A percentile compares a stretch with the other conserved stretches of the same genome.
Conservation (phyloP, 192 early-diverging fungal genomes). For the Podila verticillata region DNA sequence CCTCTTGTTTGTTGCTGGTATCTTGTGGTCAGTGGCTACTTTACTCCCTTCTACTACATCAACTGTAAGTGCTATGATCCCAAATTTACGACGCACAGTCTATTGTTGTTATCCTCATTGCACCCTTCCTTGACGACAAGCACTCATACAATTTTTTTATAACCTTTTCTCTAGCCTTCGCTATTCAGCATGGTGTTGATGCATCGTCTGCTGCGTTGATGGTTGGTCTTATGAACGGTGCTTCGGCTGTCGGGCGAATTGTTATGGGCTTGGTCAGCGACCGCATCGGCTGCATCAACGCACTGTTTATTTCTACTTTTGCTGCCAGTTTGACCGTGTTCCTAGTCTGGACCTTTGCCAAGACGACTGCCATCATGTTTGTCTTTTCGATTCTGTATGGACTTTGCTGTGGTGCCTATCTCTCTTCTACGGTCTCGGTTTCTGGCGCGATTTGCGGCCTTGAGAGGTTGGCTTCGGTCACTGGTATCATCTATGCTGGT, state of each 20-base stretch:
- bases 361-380: constrained; percentile 41
- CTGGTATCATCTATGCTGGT: constrained; percentile 42
- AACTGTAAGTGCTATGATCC: constrained; percentile 29
- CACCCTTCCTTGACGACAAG: not conserved
- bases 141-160: not conserved
- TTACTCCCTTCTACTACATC: constrained; percentile 37
- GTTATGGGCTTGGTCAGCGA: constrained; percentile 68
- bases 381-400: constrained; percentile 40
- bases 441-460: constrained; percentile 32
- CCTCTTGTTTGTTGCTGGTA: constrained; percentile 41
- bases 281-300: constrained; percentile 62
- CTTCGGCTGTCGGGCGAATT: constrained; percentile 70
- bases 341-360: constrained; percentile 62
- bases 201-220: constrained; percentile 58
- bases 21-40: constrained; percentile 39
- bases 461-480: constrained; percentile 24
- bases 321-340: constrained; percentile 52
- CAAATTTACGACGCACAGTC: not conserved
- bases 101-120: constrained; percentile 1
- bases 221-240: constrained; percentile 72
- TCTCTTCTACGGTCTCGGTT: constrained; percentile 45
- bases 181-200: constrained; percentile 53
- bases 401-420: constrained; percentile 48
- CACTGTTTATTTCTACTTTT: constrained; percentile 56
- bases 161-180: constrained; percentile 43